These are phyloP conservation scores for Clavariopsis aquatica DNA, from an alignment of 495 filamentous ascomycete genomes.

Conservation along the genomic window DNA sequence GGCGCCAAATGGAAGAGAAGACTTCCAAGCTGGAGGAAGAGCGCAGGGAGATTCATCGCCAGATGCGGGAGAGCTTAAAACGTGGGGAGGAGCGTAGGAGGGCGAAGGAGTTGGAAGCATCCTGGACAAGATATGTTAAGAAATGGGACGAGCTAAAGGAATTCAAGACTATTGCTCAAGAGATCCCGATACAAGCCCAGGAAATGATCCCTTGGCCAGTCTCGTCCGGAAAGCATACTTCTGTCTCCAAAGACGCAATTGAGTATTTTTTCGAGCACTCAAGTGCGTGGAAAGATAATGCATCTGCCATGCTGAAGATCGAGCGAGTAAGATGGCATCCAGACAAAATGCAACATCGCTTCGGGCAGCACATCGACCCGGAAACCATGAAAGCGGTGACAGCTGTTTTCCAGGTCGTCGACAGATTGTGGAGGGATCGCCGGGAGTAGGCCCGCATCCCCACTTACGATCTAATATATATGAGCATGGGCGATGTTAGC, in stretches of 20 bases:
- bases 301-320: conserved; percentile 63
- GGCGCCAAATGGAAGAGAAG: conserved; percentile 43
- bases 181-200: conserved; percentile 2
- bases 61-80: conserved; percentile 56
- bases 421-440: conserved; percentile 67
- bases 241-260: conserved; percentile 64
- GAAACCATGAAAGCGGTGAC: conserved; percentile 76
- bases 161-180: conserved; percentile 28
- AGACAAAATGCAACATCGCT: conserved; percentile 93
- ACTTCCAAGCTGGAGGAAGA: conserved; percentile 40
- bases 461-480: not conserved
- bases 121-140: conserved; percentile 65
- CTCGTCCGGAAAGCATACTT: conserved; percentile 58
- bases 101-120: conserved; percentile 52
- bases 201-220: conserved; percentile 77
- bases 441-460: not conserved
- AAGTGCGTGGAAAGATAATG: conserved; percentile 40
- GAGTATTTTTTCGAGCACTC: conserved; percentile 64
- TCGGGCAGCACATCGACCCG: conserved; percentile 68
- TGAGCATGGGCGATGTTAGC: not conserved
- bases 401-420: conserved; percentile 87
- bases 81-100: conserved; percentile 52
- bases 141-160: conserved; percentile 63
- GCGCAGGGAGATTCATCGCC: conserved; percentile 29
- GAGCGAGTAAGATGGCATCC: conserved; percentile 96